phyloP scores from a whole-genome alignment of 441 rosid species.

The Pelargonium australe region DNA sequence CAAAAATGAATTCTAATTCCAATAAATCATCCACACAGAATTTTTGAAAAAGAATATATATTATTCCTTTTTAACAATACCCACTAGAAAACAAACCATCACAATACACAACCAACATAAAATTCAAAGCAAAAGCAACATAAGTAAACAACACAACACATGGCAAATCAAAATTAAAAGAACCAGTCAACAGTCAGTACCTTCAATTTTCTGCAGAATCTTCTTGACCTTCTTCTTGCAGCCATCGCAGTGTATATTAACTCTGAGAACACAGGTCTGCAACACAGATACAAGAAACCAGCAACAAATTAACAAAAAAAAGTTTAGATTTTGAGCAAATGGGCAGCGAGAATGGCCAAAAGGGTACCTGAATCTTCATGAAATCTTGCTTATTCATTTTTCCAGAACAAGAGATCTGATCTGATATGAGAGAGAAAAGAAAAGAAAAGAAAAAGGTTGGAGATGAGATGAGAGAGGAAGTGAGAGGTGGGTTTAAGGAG shows the following conservation, averaged over 20 bases:
- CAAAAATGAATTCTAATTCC: not conserved
- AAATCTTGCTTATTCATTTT: constrained; percentile 3
- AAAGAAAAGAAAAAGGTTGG: too few species aligned
- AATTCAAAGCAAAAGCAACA: too few species aligned
- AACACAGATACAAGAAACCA: not conserved
- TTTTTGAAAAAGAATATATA: too few species aligned
- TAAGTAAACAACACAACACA: not conserved
- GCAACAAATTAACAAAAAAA: not conserved
- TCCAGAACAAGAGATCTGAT: not conserved
- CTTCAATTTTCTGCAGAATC: constrained; percentile 13
- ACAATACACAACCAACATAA: not conserved
- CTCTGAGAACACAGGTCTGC: constrained; percentile 19
- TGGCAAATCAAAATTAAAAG: not conserved
- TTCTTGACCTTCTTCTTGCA: constrained; percentile 22
- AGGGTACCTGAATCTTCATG: constrained; percentile 5
- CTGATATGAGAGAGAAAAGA: not conserved
- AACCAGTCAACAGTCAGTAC: not conserved
- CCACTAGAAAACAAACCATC: not conserved
- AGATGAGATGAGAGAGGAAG: not conserved
- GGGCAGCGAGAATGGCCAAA: not conserved
- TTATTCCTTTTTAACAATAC: too few species aligned
- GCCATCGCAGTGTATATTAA: constrained; percentile 22
- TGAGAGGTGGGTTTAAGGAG: not conserved
- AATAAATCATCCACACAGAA: not conserved
- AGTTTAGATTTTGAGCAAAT: not conserved